Evolutionary conservation across 2,329 filamentous ascomycete species (phyloP).

Genomic region (Gnomoniopsis smithogilvyi): DNA sequence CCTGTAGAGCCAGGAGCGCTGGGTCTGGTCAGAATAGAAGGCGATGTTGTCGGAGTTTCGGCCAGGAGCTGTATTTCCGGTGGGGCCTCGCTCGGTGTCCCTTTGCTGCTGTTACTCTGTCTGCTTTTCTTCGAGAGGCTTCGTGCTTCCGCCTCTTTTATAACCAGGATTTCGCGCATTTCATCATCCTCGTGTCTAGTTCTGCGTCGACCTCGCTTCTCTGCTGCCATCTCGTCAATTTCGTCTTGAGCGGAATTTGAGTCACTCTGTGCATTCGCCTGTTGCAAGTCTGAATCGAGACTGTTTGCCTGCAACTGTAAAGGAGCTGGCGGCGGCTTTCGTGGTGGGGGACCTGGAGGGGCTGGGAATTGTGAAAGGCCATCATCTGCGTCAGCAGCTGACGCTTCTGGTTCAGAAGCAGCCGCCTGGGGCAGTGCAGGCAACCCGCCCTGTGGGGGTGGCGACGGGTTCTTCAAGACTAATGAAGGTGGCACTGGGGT

Average conservation of each 20-base stretch:
- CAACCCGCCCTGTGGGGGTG: slow-evolving; percentile 52
- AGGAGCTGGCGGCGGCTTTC: slow-evolving; percentile 84
- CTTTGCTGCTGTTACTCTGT: slow-evolving; percentile 48
- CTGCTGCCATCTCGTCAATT: slow-evolving; percentile 59
- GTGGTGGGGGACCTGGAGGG: slow-evolving; percentile 56
- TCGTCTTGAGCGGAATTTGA: slow-evolving; percentile 83
- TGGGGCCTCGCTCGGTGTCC: slow-evolving; percentile 38
- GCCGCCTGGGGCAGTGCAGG: slow-evolving; percentile 34
- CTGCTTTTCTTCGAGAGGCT: slow-evolving; percentile 74
- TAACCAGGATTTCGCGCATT: slow-evolving; percentile 66
- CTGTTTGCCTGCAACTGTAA: slow-evolving; percentile 61
- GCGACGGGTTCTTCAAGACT: slow-evolving; percentile 50
- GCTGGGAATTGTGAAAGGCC: slow-evolving; percentile 49
- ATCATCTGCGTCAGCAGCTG: slow-evolving; percentile 42
- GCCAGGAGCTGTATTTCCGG: slow-evolving; percentile 28
- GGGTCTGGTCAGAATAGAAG: slow-evolving; percentile 29
- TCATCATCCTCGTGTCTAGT: slow-evolving; percentile 86
- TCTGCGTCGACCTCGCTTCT: slow-evolving; percentile 71
- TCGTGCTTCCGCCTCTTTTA: slow-evolving; percentile 65
- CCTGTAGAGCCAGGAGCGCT: slow-evolving; percentile 39
- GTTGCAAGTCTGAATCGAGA: slow-evolving; percentile 30
- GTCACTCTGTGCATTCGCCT: slow-evolving; percentile 63
- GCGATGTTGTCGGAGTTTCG: slow-evolving; percentile 37
- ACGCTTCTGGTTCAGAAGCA: slow-evolving; percentile 29
- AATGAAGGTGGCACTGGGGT: slow-evolving; percentile 54